Evolutionary conservation across 2,329 filamentous ascomycete species (phyloP).

Genomic region (Amauroascus niger): DNA sequence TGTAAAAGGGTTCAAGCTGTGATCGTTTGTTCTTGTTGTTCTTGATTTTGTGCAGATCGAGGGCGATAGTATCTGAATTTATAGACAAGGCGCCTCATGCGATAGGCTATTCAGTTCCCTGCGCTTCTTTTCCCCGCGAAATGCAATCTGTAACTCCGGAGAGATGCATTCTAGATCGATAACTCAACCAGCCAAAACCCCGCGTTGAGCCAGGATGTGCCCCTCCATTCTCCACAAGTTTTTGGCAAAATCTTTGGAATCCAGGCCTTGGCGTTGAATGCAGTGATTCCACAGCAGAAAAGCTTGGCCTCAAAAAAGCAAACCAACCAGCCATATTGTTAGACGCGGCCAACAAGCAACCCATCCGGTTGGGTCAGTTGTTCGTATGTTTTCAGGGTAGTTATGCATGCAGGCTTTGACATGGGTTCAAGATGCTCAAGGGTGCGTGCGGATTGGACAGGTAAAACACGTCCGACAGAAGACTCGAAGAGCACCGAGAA

Average conservation of each 20-base stretch:
- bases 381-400: too few relatives aligned
- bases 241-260: constrained; percentile 1
- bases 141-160: neutral
- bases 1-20: neutral
- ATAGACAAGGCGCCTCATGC: neutral
- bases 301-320: neutral
- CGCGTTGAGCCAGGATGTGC: neutral
- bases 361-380: neutral
- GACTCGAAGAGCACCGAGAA: neutral
- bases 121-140: neutral
- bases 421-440: neutral
- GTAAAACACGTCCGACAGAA: neutral
- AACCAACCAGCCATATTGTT: neutral
- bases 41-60: neutral
- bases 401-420: neutral
- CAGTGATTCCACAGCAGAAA: neutral
- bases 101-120: neutral
- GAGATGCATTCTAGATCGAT: neutral
- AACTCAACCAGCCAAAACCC: too few relatives aligned
- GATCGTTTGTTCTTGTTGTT: neutral
- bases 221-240: neutral
- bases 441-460: neutral
- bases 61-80: neutral
- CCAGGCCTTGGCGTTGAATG: neutral
- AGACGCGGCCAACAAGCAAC: neutral